Percentiles rank a stretch among this genome's conserved stretches.
These are phyloP conservation scores for Solidago caesia DNA, from an alignment of 129 eudicot genomes.

Conservation along the genomic window DNA sequence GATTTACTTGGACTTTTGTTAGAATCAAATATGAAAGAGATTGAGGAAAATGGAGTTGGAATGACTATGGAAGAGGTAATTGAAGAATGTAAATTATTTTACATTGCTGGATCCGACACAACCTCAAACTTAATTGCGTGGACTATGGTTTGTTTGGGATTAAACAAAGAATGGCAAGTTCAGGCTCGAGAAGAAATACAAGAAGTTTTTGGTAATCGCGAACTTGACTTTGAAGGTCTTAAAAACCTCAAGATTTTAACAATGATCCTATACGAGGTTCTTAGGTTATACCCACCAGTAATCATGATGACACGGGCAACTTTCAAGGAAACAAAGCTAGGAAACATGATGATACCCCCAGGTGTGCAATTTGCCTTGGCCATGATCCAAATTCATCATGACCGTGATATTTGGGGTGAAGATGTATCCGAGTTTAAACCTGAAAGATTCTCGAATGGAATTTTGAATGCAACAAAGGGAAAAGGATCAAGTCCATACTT, in stretches of 20 bases:
- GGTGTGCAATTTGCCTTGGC: constrained; percentile 46
- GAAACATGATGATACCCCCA: constrained; percentile 45
- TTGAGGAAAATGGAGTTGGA: constrained; percentile 30
- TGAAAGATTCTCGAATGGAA: constrained; percentile 57
- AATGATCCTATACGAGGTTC: constrained; percentile 55
- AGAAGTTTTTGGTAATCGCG: constrained; percentile 35
- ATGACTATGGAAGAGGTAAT: constrained; percentile 42
- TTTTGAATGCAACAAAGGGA: constrained; percentile 45
- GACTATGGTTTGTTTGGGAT: constrained; percentile 57
- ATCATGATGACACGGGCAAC: constrained; percentile 29
- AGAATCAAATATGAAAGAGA: constrained; percentile 36
- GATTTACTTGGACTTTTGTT: constrained; percentile 48
- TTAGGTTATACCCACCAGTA: constrained; percentile 58
- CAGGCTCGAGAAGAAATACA: constrained; percentile 52
- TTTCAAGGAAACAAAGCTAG: constrained; percentile 47
- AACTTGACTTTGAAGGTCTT: constrained; percentile 41
- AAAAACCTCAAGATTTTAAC: constrained; percentile 45
- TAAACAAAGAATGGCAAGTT: constrained; percentile 55
- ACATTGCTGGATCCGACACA: constrained; percentile 43
- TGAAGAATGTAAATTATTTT: constrained; percentile 51
- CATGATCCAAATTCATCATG: constrained; percentile 43
- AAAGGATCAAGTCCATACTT: constrained; percentile 30
- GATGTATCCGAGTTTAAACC: constrained; percentile 60
- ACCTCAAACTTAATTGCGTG: constrained; percentile 44
- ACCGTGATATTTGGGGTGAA: constrained; percentile 54